Evolutionary conservation across 2,329 filamentous ascomycete species (phyloP).

Genomic region (Colletotrichum truncatum): DNA sequence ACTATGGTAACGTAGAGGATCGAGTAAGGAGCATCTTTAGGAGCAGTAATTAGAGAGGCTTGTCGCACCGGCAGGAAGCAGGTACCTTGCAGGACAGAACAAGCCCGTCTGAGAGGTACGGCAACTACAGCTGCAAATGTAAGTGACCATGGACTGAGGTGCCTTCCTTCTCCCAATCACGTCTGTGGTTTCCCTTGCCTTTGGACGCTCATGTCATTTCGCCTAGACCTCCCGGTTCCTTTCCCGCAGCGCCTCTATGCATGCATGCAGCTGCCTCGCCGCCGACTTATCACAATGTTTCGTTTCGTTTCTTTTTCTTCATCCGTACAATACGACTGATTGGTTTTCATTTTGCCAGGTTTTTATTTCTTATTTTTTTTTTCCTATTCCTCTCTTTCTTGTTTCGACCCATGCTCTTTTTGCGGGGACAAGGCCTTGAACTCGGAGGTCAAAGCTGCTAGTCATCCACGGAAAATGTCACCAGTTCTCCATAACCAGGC

Average conservation of each 20-base stretch:
- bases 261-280: neutral
- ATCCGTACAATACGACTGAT: neutral
- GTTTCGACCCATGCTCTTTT: neutral
- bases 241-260: slow-evolving; percentile 17
- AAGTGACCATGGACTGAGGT: no score
- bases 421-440: neutral
- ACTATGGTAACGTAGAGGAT: neutral
- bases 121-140: neutral
- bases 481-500: neutral
- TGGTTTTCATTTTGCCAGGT: no score
- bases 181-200: neutral
- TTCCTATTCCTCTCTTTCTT: neutral
- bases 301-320: slow-evolving; percentile 24
- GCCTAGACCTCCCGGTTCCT: slow-evolving; percentile 22
- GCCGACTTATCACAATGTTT: slow-evolving; percentile 11
- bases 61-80: neutral
- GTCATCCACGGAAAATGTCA: neutral
- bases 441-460: slow-evolving; percentile 16
- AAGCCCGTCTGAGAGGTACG: no score
- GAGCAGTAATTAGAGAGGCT: neutral
- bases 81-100: neutral
- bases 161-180: neutral
- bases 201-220: slow-evolving; percentile 11
- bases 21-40: neutral
- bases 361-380: neutral